Evolutionary conservation across 2,329 filamentous ascomycete species (phyloP), one percentile per base, ranked within the genome.

Genomic region (Pseudopithomyces maydicus): DNA sequence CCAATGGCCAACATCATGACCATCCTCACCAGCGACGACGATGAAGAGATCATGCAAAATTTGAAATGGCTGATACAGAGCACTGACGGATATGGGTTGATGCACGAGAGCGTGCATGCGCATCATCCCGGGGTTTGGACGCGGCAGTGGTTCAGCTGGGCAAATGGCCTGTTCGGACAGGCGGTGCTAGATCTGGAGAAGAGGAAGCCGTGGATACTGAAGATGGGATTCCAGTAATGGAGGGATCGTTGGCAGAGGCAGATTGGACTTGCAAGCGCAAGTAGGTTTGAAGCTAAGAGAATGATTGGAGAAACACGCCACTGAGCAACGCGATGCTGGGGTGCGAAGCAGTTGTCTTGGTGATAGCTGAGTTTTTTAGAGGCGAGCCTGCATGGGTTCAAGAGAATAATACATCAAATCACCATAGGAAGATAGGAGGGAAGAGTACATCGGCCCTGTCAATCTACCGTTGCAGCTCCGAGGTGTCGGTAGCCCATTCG

Each of bases 101-200:
- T 83, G 58, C 81, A 84, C 65, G 81, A 83, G 70, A 82, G 80
- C 60, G 76, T 82, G 46, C 75, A 78, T 58, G 72, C 69, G 6
- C 77, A 74, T 52, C 69, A 76, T 47, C 61, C 60, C 7, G 72
- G 63, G 2, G 67, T 77, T 49, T 83, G 78, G 76, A 78, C 75
- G n/a, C 66, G 81, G 51, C 79, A 80, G 61, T 83, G 80, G 71
- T 64, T 82, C 61, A 78, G 75, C 2, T 83, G 81, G 81, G 81
- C 80, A 23, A 84, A 81, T 63, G 81, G 78, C n/a, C 59, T 83
- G 61, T 82, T 80, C 67, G 81, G 79, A 1, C 77, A 80, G 60
- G 74, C 75, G 66, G 75, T 82, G 32, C 47, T 82, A 17, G 76
- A 81, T 54, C 55, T 82, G n/a, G 74, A 79, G 54, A 66, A 67